A percentile compares a stretch with the other conserved stretches of the same genome.
Evolutionary conservation across 495 filamentous ascomycete genomes (phyloP).

Genomic region (Hypoxylon crocopeplum): DNA sequence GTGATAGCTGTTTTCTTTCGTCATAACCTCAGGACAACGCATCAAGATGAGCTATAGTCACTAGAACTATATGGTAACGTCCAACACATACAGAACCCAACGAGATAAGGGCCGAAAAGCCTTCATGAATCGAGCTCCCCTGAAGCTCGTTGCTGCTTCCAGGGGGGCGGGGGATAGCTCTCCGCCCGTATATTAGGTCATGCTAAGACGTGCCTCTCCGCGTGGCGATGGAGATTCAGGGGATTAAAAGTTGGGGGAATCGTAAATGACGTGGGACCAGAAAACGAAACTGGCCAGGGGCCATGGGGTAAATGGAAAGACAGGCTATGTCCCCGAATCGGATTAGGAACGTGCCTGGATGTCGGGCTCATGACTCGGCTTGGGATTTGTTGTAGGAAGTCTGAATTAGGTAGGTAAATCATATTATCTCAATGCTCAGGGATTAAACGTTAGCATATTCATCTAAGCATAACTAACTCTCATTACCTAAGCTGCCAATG

Average conservation of each 20-base stretch:
- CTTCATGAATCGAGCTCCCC: background rate
- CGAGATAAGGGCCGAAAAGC: constrained; percentile 22
- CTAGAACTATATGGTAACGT: too few relatives aligned
- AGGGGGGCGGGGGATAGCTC: constrained; percentile 37
- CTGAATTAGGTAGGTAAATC: constrained; percentile 3
- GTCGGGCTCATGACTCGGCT: constrained; percentile 12
- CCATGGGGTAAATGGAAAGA: constrained; percentile 28
- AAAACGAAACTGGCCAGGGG: background rate
- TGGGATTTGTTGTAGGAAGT: constrained; percentile 1
- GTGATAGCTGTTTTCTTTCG: background rate
- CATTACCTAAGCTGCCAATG: too few relatives aligned
- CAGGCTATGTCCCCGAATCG: constrained; percentile 10
- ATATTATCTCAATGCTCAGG: too few relatives aligned
- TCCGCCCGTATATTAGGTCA: constrained; percentile 36
- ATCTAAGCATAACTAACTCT: too few relatives aligned
- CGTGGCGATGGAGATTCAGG: constrained; percentile 22
- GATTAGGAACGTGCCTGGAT: constrained; percentile 16
- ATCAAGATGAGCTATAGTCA: background rate
- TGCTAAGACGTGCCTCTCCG: constrained; percentile 26
- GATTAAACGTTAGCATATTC: too few relatives aligned
- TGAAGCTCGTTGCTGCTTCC: constrained; percentile 34
- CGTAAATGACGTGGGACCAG: constrained; percentile 19
- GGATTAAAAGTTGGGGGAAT: constrained; percentile 3
- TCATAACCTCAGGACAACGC: background rate
- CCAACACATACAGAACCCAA: too few relatives aligned